phyloP scores from a whole-genome alignment of 176 grass and related monocot genomes.

The Bonia amplexicaulis region DNA sequence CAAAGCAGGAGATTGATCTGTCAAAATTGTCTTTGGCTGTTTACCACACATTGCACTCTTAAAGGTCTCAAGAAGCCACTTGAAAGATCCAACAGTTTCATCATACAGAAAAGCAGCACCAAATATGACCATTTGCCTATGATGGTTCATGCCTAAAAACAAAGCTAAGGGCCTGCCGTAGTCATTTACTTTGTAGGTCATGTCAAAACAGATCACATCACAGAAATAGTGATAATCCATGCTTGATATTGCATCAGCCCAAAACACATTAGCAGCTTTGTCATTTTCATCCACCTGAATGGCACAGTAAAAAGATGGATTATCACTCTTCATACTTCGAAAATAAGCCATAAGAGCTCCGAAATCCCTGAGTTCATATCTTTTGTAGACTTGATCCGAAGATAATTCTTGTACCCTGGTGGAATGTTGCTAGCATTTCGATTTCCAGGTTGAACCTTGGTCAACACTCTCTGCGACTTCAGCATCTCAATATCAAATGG shows the following conservation, averaged over 20 bases:
- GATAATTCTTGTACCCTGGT: conserved; percentile 76
- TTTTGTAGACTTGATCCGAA: conserved; percentile 50
- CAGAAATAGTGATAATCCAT: conserved; percentile 82
- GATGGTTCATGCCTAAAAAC: conserved; percentile 87
- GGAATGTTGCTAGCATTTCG: conserved; percentile 60
- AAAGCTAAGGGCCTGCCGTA: conserved; percentile 71
- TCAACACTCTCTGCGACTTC: conserved; percentile 53
- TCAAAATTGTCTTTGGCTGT: conserved; percentile 64
- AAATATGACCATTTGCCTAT: conserved; percentile 74
- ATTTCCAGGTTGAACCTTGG: conserved; percentile 49
- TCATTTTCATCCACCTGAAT: conserved; percentile 90
- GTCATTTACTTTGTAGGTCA: conserved; percentile 52
- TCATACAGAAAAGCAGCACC: conserved; percentile 82
- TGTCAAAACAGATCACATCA: conserved; percentile 82
- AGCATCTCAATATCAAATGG: conserved; percentile 92
- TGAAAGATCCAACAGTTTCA: conserved; percentile 82
- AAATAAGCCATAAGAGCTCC: conserved; percentile 76
- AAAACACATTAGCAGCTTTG: conserved; percentile 77
- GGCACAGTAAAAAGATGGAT: conserved; percentile 83
- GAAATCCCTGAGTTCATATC: conserved; percentile 50
- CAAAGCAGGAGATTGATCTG: conserved; percentile 47
- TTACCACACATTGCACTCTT: conserved; percentile 65
- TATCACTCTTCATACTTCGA: conserved; percentile 71
- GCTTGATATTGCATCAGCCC: conserved; percentile 76
- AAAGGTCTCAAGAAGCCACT: conserved; percentile 88